A percentile compares a stretch with the other conserved stretches of the same genome.
These are phyloP conservation scores for Fusarium vanettenii DNA, from an alignment of 2,329 filamentous ascomycete species.

Conservation along the genomic window DNA sequence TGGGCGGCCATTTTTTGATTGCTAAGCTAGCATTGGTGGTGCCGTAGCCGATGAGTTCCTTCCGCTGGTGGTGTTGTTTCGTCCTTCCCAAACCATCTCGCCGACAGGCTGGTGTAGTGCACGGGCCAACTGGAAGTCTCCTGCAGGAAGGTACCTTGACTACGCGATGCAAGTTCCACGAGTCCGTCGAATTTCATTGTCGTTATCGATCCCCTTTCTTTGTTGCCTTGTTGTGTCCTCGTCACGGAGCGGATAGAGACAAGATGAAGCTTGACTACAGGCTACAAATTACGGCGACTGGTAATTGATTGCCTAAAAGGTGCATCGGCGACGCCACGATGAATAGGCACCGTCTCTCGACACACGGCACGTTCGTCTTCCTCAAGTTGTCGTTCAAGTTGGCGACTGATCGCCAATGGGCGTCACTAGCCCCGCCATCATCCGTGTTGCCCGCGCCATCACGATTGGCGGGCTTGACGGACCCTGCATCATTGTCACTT, in stretches of 20 bases:
- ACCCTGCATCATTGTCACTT: slow-evolving; percentile 33
- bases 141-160: neutral
- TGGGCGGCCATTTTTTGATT: neutral
- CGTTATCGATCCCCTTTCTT: neutral
- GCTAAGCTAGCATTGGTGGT: neutral
- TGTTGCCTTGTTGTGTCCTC: neutral
- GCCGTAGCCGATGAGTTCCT: neutral
- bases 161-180: neutral
- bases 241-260: neutral
- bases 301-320: neutral
- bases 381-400: neutral
- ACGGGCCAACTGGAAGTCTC: neutral
- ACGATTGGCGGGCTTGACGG: slow-evolving; percentile 22
- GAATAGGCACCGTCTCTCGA: neutral
- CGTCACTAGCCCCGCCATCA: slow-evolving; percentile 5
- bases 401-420: slow-evolving; percentile 6
- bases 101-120: neutral
- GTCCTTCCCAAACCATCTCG: slow-evolving; percentile 10
- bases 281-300: neutral
- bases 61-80: neutral
- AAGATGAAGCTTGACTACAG: neutral
- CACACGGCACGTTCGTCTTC: neutral
- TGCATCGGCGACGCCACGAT: neutral
- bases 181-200: neutral
- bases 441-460: neutral